These are phyloP conservation scores for Macadamia tetraphylla DNA, from an alignment of 164 flowering plant genomes.

Conservation along the genomic window DNA sequence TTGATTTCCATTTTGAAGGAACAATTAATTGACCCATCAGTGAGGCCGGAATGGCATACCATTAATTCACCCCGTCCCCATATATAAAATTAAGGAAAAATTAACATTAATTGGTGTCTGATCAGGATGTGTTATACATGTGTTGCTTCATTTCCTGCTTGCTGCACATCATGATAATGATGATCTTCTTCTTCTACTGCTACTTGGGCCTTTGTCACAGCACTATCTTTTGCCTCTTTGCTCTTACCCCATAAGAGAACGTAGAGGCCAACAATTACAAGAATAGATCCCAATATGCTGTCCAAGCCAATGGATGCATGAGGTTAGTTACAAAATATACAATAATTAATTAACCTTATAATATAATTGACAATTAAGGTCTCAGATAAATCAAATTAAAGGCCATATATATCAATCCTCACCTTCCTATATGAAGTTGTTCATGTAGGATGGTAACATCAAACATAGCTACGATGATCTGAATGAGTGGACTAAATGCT, in stretches of 20 bases:
- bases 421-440: constrained; percentile 75
- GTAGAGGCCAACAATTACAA: constrained; percentile 51
- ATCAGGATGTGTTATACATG: too few relatives aligned
- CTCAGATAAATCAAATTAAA: background rate
- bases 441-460: constrained; percentile 55
- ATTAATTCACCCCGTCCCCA: too few relatives aligned
- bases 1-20: too few relatives aligned
- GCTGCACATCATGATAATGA: too few relatives aligned
- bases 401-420: background rate
- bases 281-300: constrained; percentile 64
- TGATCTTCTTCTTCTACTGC: constrained; percentile 19
- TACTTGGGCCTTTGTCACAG: constrained; percentile 18
- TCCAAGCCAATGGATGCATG: background rate
- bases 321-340: background rate
- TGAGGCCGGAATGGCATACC: too few relatives aligned
- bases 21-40: too few relatives aligned
- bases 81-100: too few relatives aligned
- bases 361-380: background rate
- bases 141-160: too few relatives aligned
- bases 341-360: background rate
- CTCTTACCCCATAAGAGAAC: constrained; percentile 70
- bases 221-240: constrained; percentile 33
- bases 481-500: constrained; percentile 78
- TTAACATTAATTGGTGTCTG: too few relatives aligned
- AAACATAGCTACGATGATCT: constrained; percentile 57